Percentiles rank a stretch among this genome's conserved stretches.
Conservation (phyloP, 1,139 yeast species). For the Taiozyma sp. region DNA sequence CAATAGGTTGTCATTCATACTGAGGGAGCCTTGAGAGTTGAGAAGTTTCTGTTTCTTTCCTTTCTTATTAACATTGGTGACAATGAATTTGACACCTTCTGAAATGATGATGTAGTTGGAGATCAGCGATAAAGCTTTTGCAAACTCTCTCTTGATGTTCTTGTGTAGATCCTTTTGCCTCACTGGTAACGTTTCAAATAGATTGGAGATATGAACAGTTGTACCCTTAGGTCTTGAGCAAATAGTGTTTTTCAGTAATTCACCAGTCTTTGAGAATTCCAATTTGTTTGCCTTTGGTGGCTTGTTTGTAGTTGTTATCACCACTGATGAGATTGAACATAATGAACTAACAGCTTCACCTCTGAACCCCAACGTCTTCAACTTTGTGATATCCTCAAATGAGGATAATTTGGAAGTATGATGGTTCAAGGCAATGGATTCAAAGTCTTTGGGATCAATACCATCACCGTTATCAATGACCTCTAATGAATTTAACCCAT, state of each 20-base stretch:
- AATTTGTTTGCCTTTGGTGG: constrained; percentile 57
- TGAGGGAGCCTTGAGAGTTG: constrained; percentile 43
- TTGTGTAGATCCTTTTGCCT: constrained; percentile 65
- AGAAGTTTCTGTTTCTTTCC: constrained; percentile 48
- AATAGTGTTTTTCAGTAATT: constrained; percentile 31
- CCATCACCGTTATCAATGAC: constrained; percentile 80
- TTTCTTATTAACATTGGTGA: constrained; percentile 44
- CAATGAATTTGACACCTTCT: constrained; percentile 50
- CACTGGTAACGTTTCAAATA: constrained; percentile 69
- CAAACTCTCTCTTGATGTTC: constrained; percentile 66
- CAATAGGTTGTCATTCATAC: constrained; percentile 49
- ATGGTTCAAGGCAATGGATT: constrained; percentile 58
- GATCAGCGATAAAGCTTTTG: constrained; percentile 53
- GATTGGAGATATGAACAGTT: constrained; percentile 39
- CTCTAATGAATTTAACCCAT: constrained; percentile 72
- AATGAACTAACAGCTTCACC: constrained; percentile 82
- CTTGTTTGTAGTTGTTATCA: constrained; percentile 50
- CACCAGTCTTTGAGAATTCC: constrained; percentile 49
- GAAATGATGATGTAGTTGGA: constrained; percentile 63
- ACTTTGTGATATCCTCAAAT: constrained; percentile 50
- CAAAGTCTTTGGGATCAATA: constrained; percentile 53
- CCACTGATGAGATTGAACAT: constrained; percentile 51
- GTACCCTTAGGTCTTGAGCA: constrained; percentile 61
- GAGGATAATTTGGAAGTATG: constrained; percentile 69
- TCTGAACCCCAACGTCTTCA: constrained; percentile 67